These are phyloP conservation scores for Colletotrichum higginsianum DNA, from an alignment of 2,329 filamentous ascomycete genomes.

Conservation along the genomic window DNA sequence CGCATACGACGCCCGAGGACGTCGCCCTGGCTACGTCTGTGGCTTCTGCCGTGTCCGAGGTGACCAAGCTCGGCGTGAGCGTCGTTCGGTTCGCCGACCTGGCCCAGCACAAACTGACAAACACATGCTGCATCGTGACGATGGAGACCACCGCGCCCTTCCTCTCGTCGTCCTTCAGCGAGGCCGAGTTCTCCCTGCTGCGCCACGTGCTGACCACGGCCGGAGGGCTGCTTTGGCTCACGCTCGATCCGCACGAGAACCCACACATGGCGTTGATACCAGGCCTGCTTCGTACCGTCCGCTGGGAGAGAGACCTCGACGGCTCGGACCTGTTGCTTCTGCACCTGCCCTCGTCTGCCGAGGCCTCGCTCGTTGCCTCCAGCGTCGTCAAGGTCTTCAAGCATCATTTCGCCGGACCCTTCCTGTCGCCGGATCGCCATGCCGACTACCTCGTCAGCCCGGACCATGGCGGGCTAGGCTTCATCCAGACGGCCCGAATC, in stretches of 20 bases:
- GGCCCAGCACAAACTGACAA: background rate
- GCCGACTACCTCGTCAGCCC: conserved; percentile 1
- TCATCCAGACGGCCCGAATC: conserved; percentile 23
- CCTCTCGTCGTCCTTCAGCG: background rate
- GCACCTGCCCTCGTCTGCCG: conserved; percentile 16
- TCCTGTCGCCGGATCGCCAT: background rate
- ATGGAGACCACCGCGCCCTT: background rate
- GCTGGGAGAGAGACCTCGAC: conserved; percentile 28
- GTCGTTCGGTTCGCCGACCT: background rate
- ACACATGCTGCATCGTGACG: background rate
- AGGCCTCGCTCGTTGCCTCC: background rate
- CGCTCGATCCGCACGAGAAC: background rate
- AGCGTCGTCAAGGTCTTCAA: background rate
- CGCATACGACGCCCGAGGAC: background rate
- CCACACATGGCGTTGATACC: conserved; percentile 22
- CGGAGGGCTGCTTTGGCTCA: background rate
- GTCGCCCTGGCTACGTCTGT: background rate
- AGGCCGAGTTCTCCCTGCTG: background rate
- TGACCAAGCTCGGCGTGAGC: background rate
- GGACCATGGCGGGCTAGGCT: background rate
- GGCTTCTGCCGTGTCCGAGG: background rate
- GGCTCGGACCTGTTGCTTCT: conserved; percentile 23
- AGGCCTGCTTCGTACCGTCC: conserved; percentile 22
- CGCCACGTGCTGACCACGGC: background rate
- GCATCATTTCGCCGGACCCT: background rate